Base-by-base conservation (phyloP, 2,329 filamentous ascomycete genomes). In the Dryadomyces quercus-mongolicae region DNA sequence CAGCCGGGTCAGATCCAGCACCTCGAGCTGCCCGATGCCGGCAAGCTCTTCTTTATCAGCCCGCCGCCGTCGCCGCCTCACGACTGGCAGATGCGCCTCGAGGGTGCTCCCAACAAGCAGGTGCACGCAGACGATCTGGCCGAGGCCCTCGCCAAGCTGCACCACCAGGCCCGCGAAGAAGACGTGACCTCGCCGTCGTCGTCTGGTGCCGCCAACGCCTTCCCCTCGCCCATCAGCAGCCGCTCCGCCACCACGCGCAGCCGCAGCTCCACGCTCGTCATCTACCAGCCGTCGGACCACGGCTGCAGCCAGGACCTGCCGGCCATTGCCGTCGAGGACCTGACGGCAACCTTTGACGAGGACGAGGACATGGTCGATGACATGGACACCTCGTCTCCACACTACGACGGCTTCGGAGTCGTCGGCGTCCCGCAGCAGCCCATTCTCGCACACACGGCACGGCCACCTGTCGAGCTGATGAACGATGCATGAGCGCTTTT, bases 1-100 rank as follows among this genome's bases (percentile, higher is more conserved):
- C 36, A 25, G 13, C 66, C 69, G 8, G 57, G 57, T 55, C 67
- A 71, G 56, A 74, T 82, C 61, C 74, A 77, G 61, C 81, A 83
- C 62, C 73, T 86, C 10, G 75, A 77, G n/a, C 76, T 85, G 0
- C 82, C 83, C 55, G 82, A 85, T 59, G 80, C 81, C 52, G 82
- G 82, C 63, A 85, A 85, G 71, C 75, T 85, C 53, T 86, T 86
- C 73, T 86, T 86, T 71, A 86, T 86, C 67, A 83, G 79, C 51
- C 83, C 83, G 31, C 83, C 83, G 9, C 82, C 83, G 5, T 81
- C 75, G 55, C 82, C 83, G 45, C 83, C 83, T 2, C 81, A 84
- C 62, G 82, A 80, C 61, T 86, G 83, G 83, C 78, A 85, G 70
- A 76, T 82, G 69, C 75, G 75, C 59, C 70, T 85, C 49, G 83